These are phyloP conservation scores for Spathaspora girioi DNA, from an alignment of 805 yeast genomes.

Conservation along the genomic window DNA sequence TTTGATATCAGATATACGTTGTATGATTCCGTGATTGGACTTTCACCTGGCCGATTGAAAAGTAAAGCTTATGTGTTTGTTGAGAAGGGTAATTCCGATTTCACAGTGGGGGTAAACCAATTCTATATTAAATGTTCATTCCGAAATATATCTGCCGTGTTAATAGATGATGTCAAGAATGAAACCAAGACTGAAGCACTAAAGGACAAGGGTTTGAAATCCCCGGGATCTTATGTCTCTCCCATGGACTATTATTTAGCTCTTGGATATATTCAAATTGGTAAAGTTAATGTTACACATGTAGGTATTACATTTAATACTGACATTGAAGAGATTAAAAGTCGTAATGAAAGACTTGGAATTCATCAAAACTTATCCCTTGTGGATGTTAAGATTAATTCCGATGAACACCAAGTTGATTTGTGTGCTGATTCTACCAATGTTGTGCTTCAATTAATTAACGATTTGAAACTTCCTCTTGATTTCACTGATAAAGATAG, in stretches of 20 bases:
- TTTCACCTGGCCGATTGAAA: slow-evolving; percentile 57
- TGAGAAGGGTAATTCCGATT: slow-evolving; percentile 51
- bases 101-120: slow-evolving; percentile 31
- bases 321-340: slow-evolving; percentile 16
- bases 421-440: slow-evolving; percentile 85
- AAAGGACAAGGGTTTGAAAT: background rate
- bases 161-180: slow-evolving; percentile 58
- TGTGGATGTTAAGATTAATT: slow-evolving; percentile 43
- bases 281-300: slow-evolving; percentile 37
- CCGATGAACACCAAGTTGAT: slow-evolving; percentile 48
- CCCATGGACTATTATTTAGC: slow-evolving; percentile 36
- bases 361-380: slow-evolving; percentile 21
- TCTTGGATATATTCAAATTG: slow-evolving; percentile 55
- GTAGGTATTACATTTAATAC: slow-evolving; percentile 29
- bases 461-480: slow-evolving; percentile 70
- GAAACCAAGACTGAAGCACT: background rate
- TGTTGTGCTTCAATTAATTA: slow-evolving; percentile 60
- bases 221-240: slow-evolving; percentile 12
- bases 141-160: slow-evolving; percentile 45
- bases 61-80: slow-evolving; percentile 53
- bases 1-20: slow-evolving; percentile 33
- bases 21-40: slow-evolving; percentile 55
- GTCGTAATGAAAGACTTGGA: slow-evolving; percentile 15
- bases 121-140: slow-evolving; percentile 42
- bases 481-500: slow-evolving; percentile 57